Evolutionary conservation across 352 stramenopile genomes (phyloP), one percentile per base, ranked within the genome.

Genomic region (Bremia lactucae): DNA sequence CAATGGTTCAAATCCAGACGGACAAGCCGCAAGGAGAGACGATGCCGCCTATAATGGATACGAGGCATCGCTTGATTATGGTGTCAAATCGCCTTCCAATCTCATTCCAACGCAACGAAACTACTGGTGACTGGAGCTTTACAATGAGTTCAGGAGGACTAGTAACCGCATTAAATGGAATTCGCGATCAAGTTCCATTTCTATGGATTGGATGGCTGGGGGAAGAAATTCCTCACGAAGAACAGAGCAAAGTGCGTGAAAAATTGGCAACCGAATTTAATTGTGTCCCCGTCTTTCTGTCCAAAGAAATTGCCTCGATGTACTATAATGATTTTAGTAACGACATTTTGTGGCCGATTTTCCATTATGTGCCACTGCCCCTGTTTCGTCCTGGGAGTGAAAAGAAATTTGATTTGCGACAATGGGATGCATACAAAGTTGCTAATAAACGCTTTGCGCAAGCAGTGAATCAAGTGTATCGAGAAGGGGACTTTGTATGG

Each of bases 321-420:
- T 95, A 94, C 62, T 96, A 96, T 61, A 96, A 94, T 51, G 85
- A 87, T 35, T 95, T 96, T 42, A 91, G 77, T 61, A 95, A 95
- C 53, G 82, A 95, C 47, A 87, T 94, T 41, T 46, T 96, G 20
- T 96, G 85, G 85, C 83, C 85, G 10, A 87, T 87, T 16, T 95
- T 96, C 58, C 85, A 96, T 58, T 96, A 96, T 46, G 82, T 95
- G 25, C 78, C 83, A 31, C 46, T 95, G 45, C 83, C 81, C 21
- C 69, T 94, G 18, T 92, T 94, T 35, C 76, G 86, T n/a, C 68
- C 79, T 3, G 83, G 80, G 2, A 83, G 57, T 28, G 83, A 96
- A 40, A 95, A 95, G 55, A 94, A 95, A 49, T 96, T 96, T 49
- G 85, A 96, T 38, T 88, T 87, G 36, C 63, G 70, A 0, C 63